Evolutionary conservation across 345 rosid genomes (phyloP), one percentile per base, ranked within the genome.

Genomic region (Pistacia atlantica): DNA sequence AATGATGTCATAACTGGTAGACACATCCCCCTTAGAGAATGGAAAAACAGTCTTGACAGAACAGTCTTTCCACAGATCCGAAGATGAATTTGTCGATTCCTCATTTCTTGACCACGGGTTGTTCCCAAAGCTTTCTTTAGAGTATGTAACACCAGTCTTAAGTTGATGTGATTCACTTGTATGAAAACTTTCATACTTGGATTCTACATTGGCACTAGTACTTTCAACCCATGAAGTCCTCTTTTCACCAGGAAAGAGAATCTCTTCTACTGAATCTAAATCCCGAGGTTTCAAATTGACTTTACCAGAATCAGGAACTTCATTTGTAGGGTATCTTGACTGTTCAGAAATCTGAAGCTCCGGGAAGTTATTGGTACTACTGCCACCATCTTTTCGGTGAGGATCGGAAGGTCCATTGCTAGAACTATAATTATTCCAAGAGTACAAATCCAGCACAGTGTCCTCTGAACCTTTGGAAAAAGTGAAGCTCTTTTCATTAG

Each of bases 21-120:
- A 89, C 14, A 72, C 88, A 78, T 86, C 85, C 37, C 84, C 87
- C 83, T 84, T 87, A 3, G 89, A 69, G 79, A 89, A 86, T 18
- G 95, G 97, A 78, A 88, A 90, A 69, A 90, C 86, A 69, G 93
- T 88, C 85, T 91, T 89, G 49, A 91, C 89, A 65, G 93, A 82
- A 84, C 89, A 87, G 67, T 88, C 95, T 84, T 90, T 93, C 97
- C 93, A 92, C 60, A 77, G 37, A 64, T 88, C 95, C 25, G 87
- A 75, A 72, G 88, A 84, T 68, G 88, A 71, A 71, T 79, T 76
- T 67, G 83, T 25, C 2, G 86, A 84, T 63, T 79, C 87, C 85
- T 85, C 93, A 65, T 59, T 78, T 79, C 83, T 81, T 55, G 88
- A 80, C 86, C 91, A 89, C 38, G 87, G 71, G 28, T 89, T 85